phyloP scores from a whole-genome alignment of 2,329 filamentous ascomycete genomes.

The Fusarium sp. region DNA sequence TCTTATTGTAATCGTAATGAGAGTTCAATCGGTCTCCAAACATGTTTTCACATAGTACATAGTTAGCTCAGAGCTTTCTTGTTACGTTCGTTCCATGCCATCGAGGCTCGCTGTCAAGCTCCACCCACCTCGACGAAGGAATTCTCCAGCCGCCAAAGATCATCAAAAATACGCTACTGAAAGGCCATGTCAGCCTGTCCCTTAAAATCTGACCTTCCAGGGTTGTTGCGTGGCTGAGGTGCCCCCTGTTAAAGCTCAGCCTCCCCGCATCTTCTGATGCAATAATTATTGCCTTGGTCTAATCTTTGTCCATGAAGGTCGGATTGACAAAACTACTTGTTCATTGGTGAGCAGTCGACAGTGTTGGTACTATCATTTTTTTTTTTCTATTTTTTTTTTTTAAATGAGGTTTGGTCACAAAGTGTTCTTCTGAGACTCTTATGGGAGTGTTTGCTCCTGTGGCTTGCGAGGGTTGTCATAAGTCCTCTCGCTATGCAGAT shows the following conservation, averaged over 20 bases:
- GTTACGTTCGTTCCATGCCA: constrained; percentile 5
- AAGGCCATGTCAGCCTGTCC: background rate
- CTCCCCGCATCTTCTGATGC: constrained; percentile 18
- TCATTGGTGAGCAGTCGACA: background rate
- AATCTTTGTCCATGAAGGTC: background rate
- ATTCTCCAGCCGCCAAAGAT: constrained; percentile 5
- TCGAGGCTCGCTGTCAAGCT: background rate
- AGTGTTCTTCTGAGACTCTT: background rate
- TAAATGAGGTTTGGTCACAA: background rate
- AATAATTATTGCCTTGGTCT: background rate
- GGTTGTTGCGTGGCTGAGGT: constrained; percentile 29
- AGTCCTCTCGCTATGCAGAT: background rate
- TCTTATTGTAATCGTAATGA: background rate
- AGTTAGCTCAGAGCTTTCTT: background rate
- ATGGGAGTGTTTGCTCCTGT: background rate
- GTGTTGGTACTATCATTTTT: background rate
- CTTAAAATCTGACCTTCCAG: constrained; percentile 14
- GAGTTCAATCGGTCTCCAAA: background rate
- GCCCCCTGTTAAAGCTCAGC: constrained; percentile 18
- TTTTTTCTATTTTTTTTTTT: background rate
- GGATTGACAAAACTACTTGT: background rate
- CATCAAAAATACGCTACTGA: constrained; percentile 1
- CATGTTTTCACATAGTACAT: background rate
- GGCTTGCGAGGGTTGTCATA: background rate
- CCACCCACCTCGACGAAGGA: background rate